Conservation (phyloP, 108 stramenopile genomes). For the Cyclotella choctawhatcheeana region DNA sequence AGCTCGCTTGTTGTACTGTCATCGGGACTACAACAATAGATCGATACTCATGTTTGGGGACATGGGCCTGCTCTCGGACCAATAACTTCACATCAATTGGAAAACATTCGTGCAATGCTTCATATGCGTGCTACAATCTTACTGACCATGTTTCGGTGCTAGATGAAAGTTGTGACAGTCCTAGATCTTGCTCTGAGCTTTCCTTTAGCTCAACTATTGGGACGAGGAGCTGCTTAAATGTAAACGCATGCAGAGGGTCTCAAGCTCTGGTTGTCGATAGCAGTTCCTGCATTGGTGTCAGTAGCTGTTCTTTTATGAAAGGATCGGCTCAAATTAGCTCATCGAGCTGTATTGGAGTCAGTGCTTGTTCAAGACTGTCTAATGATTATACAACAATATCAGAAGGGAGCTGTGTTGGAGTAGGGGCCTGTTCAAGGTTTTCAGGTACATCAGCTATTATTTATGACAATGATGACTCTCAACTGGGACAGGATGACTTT, state of each 20-base stretch:
- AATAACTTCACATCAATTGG: not conserved
- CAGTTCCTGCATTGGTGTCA: not conserved
- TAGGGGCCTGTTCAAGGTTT: not conserved
- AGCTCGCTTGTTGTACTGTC: not conserved
- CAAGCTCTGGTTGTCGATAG: not conserved
- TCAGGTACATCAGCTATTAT: no score
- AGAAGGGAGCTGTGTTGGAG: not conserved
- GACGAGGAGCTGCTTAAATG: not conserved
- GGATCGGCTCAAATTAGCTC: not conserved
- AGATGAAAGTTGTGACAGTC: not conserved
- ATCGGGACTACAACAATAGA: not conserved
- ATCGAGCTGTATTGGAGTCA: not conserved
- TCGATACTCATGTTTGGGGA: not conserved
- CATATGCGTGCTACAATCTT: not conserved
- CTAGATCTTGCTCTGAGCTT: not conserved
- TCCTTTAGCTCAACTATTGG: not conserved
- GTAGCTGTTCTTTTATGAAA: not conserved
- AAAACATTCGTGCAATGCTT: not conserved
- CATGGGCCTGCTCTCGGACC: not conserved
- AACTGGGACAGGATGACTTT: no score
- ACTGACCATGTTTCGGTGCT: not conserved
- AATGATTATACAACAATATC: not conserved
- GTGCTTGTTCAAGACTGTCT: not conserved
- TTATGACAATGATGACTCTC: no score
- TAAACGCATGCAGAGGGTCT: not conserved